A percentile compares a stretch with the other conserved stretches of the same genome.
Conservation (phyloP, 1,284 basidiomycete species). For the Bondarzewia mesenterica region DNA sequence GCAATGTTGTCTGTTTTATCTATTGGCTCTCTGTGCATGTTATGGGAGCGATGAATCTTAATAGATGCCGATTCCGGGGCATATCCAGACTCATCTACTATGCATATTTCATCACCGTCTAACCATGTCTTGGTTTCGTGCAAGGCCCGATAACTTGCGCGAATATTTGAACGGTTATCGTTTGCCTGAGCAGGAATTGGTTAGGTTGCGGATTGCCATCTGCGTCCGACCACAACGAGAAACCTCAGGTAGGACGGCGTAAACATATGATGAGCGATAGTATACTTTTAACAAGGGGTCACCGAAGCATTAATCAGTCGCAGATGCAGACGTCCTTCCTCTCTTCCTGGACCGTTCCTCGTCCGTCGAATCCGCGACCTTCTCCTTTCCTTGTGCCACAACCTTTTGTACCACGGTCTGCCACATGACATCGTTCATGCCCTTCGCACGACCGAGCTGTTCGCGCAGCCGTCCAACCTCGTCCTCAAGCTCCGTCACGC, state of each 20-base stretch:
- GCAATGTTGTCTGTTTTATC: background rate
- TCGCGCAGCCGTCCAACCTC: conserved; percentile 60
- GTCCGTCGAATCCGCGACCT: conserved; percentile 11
- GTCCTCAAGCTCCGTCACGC: conserved; percentile 60
- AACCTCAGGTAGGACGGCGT: too few species aligned
- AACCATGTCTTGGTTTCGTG: background rate
- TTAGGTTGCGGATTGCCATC: too few species aligned
- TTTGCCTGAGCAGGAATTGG: too few species aligned
- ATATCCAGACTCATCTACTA: background rate
- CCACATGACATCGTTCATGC: conserved; percentile 89
- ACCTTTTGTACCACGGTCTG: conserved; percentile 63
- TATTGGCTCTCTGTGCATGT: background rate
- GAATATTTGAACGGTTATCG: too few species aligned
- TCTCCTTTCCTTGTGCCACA: conserved; percentile 30
- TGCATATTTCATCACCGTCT: background rate
- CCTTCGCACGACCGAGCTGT: conserved; percentile 73
- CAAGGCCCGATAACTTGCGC: too few species aligned
- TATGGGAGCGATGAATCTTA: background rate
- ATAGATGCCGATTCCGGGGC: background rate
- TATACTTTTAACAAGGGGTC: too few species aligned
- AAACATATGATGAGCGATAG: too few species aligned
- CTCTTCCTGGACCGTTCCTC: conserved; percentile 7
- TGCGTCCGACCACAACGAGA: too few species aligned
- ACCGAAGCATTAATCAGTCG: background rate
- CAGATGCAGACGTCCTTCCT: conserved; percentile 2